Base-by-base conservation (phyloP, 2,329 filamentous ascomycete genomes). In the Talaromyces islandicus region DNA sequence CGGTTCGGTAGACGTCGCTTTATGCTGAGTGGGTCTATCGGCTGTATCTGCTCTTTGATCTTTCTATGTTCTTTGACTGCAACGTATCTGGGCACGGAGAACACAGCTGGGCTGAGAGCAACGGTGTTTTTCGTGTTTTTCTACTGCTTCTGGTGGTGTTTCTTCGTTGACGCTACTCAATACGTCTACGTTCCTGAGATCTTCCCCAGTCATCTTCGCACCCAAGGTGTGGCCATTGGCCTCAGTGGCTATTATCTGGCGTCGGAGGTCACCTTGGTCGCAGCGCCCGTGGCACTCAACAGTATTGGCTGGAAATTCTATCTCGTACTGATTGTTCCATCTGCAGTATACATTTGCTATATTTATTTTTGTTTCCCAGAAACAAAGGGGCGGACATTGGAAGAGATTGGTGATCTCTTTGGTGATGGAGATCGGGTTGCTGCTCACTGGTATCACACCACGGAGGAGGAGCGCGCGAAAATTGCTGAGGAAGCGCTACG, bases 161-260 rank as follows among this genome's bases (percentile, higher is more conserved):
- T 71, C 57, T 77, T 72, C 59, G 65, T 79, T 54, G 77, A 79
- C 59, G 76, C 76, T 1, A 76, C 72, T n/a, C 75, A 77, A 53
- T 78, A 76, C 60, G 67, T 76, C 24, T 77, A 77, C 62, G 66
- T 76, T 27, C 64, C 69, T 2, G 74, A 77, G 65, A 78, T 77
- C 54, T 77, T 75, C 66, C 75, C 76, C 3, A 78, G 70, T 19
- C 70, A 75, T 60, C 64, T 77, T 14, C 71, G 75, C 3, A 68
- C 69, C 12, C 69, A 75, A 48, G 75, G 75, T 0, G 72, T 74
- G 19, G 73, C 74, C 0, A 61, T 77, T 35, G 73, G 75, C 0
- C 66, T 77, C 58, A 63, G 67, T 32, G 68, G 69, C 27, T 68
- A 74, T 41, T 76, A 75, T 57, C 64, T 72, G 5, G 69, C 70